Evolutionary conservation across 108 stramenopile species (phyloP), one percentile per base, ranked within the genome.

Genomic region (Cyclotella sp.): DNA sequence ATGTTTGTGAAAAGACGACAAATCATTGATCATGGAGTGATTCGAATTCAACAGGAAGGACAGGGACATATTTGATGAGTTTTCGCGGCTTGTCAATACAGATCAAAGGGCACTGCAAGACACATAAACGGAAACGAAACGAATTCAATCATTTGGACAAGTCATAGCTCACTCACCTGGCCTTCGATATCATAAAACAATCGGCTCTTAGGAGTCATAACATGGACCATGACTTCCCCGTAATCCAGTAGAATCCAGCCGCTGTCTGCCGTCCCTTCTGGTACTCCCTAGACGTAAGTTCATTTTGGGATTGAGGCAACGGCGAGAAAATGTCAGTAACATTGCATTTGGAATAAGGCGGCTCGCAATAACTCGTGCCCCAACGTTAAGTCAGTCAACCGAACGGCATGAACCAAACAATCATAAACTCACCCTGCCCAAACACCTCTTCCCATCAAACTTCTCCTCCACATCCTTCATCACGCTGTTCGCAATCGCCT

Each of bases 241-340:
- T 91, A 97, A 82, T 97, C 97, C 69, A 97, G 68, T 39, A 97
- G 68, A 45, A 95, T 96, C 97, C 97, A 97, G 2, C 97, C 97
- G 60, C 87, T 89, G 28, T 96, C 94, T 21, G 96, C 95, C 45
- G 72, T 82, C 21, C 97, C 97, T 83, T 96, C 89, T 16, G 94
- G 90, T 21, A 91, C 89, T 41, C 94, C 94, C 47, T 68, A 51
- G 11, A n/a, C n/a, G n/a, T n/a, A n/a, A n/a, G n/a, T n/a, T 47
- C 15, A 24, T 47, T 9, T 34, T 15, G 29, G 13, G 5, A 41
- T 39, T 3, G 22, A 24, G 6, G 2, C 2, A 0, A 41, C 61
- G 22, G 24, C 26, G 27, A 26, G 13, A 58, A 58, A 58, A 24
- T 13, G 34, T 34, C 6, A 34, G 34, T 5, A 34, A 34, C 34